These are phyloP conservation scores for Haplosporangium sp. DNA, from an alignment of 371 early-diverging fungal genomes.

Conservation along the genomic window DNA sequence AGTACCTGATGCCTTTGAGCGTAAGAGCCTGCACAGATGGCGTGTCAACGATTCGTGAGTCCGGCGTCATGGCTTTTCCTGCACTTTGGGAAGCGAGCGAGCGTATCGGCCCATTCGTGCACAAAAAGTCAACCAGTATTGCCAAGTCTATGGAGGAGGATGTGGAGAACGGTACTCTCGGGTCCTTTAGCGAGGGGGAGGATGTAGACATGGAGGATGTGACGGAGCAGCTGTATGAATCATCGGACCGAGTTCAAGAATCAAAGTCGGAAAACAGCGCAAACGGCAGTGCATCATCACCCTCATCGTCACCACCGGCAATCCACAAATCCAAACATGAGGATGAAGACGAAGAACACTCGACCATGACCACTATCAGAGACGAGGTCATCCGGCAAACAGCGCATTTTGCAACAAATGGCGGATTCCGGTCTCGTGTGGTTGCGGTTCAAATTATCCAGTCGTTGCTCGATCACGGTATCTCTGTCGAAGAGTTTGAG, in stretches of 20 bases:
- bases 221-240: conserved; percentile 12
- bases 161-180: not conserved
- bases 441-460: conserved; percentile 43
- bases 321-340: too few relatives aligned
- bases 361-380: conserved; percentile 19
- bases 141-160: not conserved
- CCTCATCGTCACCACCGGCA: not conserved
- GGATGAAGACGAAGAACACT: not conserved
- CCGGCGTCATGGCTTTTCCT: conserved; percentile 62
- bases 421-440: conserved; percentile 36
- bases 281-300: not conserved
- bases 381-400: conserved; percentile 31
- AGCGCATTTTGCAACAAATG: conserved; percentile 19
- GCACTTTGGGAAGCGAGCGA: conserved; percentile 32
- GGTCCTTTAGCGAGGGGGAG: conserved; percentile 15
- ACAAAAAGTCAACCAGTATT: not conserved
- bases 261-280: not conserved
- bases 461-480: conserved; percentile 28
- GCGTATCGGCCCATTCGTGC: conserved; percentile 15
- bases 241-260: not conserved
- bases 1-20: conserved; percentile 62
- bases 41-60: conserved; percentile 65
- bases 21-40: conserved; percentile 67
- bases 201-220: conserved; percentile 23
- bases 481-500: conserved; percentile 29